Conservation (phyloP, 2,329 filamentous ascomycete genomes). For the Pyrenophora teres region DNA sequence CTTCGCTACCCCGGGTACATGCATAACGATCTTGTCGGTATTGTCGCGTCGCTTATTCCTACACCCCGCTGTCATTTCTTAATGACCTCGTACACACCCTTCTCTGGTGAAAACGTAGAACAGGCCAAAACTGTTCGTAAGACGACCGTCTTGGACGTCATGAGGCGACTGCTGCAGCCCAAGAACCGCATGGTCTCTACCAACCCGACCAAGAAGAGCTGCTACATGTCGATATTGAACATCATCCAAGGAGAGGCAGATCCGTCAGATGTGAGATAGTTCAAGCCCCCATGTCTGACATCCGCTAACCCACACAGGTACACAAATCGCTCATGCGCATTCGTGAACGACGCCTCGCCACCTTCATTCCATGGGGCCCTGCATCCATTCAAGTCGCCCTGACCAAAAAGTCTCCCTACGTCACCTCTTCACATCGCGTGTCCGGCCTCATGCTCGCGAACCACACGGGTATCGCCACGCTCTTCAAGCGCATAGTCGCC, state of each 20-base stretch:
- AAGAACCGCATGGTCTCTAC: conserved; percentile 99
- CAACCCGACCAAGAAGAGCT: conserved; percentile 92
- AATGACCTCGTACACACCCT: conserved; percentile 97
- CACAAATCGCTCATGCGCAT: conserved; percentile 98
- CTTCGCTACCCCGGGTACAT: conserved; percentile 98
- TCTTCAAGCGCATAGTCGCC: conserved; percentile 91
- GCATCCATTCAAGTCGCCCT: conserved; percentile 97
- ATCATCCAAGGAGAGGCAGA: conserved; percentile 99
- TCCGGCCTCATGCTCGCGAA: conserved; percentile 98
- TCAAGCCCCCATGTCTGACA: not conserved
- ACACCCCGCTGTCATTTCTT: conserved; percentile 97
- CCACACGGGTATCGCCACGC: conserved; percentile 93
- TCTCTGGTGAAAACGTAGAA: conserved; percentile 94
- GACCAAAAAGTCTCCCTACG: conserved; percentile 95
- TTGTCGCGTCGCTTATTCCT: conserved; percentile 92
- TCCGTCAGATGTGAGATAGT: conserved; percentile 75
- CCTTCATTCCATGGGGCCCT: conserved; percentile 98
- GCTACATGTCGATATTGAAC: conserved; percentile 98
- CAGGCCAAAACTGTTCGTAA: conserved; percentile 97
- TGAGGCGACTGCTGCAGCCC: conserved; percentile 91
- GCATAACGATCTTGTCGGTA: conserved; percentile 98
- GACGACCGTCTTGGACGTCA: conserved; percentile 96
- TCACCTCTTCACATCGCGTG: conserved; percentile 90
- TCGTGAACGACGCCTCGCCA: conserved; percentile 87
- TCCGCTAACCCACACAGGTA: conserved; percentile 54